A percentile compares a stretch with the other conserved stretches of the same genome.
These are phyloP conservation scores for Iberis pinnata DNA, from an alignment of 345 rosid genomes.

Conservation along the genomic window DNA sequence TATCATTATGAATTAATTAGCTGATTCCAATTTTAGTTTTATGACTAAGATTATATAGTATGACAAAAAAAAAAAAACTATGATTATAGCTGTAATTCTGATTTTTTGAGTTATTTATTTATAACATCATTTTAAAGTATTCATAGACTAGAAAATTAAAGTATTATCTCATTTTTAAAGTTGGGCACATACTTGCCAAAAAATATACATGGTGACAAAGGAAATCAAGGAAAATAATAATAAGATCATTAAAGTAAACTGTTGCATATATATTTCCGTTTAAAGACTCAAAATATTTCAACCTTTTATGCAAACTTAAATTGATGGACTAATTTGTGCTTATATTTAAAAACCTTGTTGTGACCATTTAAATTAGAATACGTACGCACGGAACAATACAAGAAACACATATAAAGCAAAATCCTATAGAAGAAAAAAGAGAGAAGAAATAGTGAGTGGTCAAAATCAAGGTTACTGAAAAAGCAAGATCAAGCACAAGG, in stretches of 20 bases:
- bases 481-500: slow-evolving; percentile 24
- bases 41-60: no score
- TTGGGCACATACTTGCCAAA: neutral
- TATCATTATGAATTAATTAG: no score
- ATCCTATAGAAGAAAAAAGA: slow-evolving; percentile 30
- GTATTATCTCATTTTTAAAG: neutral
- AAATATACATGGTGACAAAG: neutral
- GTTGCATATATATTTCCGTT: slow-evolving; percentile 9
- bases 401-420: slow-evolving; percentile 29
- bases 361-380: slow-evolving; percentile 32
- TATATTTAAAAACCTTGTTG: slow-evolving; percentile 24
- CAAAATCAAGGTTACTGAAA: slow-evolving; percentile 31
- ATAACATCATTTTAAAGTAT: no score
- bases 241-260: neutral
- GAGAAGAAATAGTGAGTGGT: slow-evolving; percentile 30
- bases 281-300: neutral
- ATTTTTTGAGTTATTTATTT: no score
- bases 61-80: no score
- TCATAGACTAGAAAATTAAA: no score
- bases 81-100: no score
- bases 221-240: neutral
- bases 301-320: slow-evolving; percentile 31
- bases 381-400: slow-evolving; percentile 29
- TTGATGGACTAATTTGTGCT: slow-evolving; percentile 26
- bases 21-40: no score